Percentiles rank a stretch among this genome's conserved stretches.
phyloP scores from a whole-genome alignment of 768 basidiomycete species.

The Rhodotorula kratochvilovae region DNA sequence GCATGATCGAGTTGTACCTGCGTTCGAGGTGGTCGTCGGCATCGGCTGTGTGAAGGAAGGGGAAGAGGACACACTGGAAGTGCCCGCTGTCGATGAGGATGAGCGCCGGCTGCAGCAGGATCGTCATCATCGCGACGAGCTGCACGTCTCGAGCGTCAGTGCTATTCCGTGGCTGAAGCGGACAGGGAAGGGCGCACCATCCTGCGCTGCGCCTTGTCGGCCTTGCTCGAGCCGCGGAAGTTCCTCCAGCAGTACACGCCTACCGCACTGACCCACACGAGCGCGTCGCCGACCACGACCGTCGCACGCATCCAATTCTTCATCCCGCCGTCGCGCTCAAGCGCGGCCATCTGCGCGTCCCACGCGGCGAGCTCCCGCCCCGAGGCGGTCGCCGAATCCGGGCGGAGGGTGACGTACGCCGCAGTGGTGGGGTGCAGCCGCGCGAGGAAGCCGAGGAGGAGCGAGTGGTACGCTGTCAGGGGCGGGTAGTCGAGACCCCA shows the following conservation, averaged over 20 bases:
- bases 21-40: too few relatives aligned
- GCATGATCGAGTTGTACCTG: constrained; percentile 83
- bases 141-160: not conserved
- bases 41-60: not conserved
- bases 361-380: constrained; percentile 66
- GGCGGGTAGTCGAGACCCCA: constrained; percentile 97
- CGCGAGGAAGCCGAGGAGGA: constrained; percentile 36
- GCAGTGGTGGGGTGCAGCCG: constrained; percentile 6
- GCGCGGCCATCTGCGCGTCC: constrained; percentile 61
- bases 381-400: constrained; percentile 44
- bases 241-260: constrained; percentile 56
- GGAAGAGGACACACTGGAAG: constrained; percentile 58
- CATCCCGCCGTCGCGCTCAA: constrained; percentile 30
- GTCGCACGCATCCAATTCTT: constrained; percentile 70
- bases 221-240: not conserved
- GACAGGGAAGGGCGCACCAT: constrained; percentile 56
- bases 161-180: not conserved
- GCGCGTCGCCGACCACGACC: constrained; percentile 63
- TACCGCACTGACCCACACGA: constrained; percentile 72
- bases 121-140: constrained; percentile 57
- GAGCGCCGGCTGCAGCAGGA: constrained; percentile 77
- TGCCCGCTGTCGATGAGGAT: constrained; percentile 85
- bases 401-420: constrained; percentile 19
- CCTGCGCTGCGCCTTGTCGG: constrained; percentile 50
- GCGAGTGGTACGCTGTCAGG: constrained; percentile 67